A percentile compares a stretch with the other conserved stretches of the same genome.
Evolutionary conservation across 78 protist species (phyloP).

Genomic region (Protostelium mycophagum): DNA sequence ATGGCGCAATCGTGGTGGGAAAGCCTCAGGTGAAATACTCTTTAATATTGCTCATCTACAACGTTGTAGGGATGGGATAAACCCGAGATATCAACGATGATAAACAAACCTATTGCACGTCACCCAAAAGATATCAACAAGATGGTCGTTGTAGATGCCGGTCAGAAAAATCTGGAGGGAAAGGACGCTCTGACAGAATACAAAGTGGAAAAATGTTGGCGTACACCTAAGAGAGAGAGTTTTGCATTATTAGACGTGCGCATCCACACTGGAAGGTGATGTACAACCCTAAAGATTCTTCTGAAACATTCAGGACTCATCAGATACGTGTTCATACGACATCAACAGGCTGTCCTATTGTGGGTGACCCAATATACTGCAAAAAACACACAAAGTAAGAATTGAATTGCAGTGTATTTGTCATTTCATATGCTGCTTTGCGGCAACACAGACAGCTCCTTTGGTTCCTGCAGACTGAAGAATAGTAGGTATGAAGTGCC

Average conservation of each 20-base stretch:
- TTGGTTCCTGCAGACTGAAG: not conserved
- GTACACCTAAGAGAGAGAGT: slow-evolving; percentile 3
- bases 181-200: slow-evolving; percentile 45
- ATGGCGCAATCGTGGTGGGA: slow-evolving; percentile 36
- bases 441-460: no score
- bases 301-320: not conserved
- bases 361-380: slow-evolving; percentile 65
- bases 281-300: not conserved
- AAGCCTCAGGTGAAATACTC: slow-evolving; percentile 10
- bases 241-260: slow-evolving; percentile 34
- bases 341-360: slow-evolving; percentile 24
- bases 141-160: slow-evolving; percentile 34
- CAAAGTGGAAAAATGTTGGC: slow-evolving; percentile 25
- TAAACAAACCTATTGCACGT: slow-evolving; percentile 18
- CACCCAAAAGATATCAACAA: slow-evolving; percentile 53
- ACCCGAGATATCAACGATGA: slow-evolving; percentile 2
- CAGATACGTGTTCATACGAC: slow-evolving; percentile 45
- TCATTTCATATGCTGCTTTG: no score
- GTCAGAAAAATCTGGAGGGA: slow-evolving; percentile 1
- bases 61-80: not conserved
- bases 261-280: slow-evolving; percentile 55
- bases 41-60: not conserved
- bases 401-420: no score
- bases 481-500: slow-evolving; percentile 5
- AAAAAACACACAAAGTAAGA: slow-evolving; percentile 18